Percentiles rank a stretch among this genome's conserved stretches.
Evolutionary conservation across 2,329 filamentous ascomycete species (phyloP).

Genomic region (Aspergillus candidus): DNA sequence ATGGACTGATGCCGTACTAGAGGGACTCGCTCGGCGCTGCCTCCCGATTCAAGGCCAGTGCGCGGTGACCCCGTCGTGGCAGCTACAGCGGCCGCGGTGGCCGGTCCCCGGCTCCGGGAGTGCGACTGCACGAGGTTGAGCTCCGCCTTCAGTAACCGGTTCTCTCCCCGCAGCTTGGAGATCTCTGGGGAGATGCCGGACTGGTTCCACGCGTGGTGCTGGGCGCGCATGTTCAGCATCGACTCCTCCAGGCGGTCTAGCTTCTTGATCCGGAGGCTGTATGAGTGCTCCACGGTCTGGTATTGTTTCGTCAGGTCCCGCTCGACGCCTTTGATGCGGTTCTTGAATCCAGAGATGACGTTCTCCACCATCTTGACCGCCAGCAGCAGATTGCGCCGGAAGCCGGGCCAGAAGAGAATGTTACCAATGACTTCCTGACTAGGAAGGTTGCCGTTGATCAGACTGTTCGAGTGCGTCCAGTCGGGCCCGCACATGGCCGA

Average conservation of each 20-base stretch:
- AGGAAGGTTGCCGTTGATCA: conserved; percentile 81
- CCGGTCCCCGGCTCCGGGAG: conserved; percentile 49
- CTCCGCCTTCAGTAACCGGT: conserved; percentile 56
- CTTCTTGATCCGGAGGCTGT: conserved; percentile 74
- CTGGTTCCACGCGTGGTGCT: conserved; percentile 25
- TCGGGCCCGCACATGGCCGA: conserved; percentile 81
- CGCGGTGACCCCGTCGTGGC: conserved; percentile 27
- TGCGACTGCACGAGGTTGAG: conserved; percentile 64
- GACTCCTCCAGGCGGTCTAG: conserved; percentile 80
- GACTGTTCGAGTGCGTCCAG: conserved; percentile 82
- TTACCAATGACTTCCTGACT: conserved; percentile 79
- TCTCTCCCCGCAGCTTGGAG: conserved; percentile 53
- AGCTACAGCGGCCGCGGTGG: conserved; percentile 38
- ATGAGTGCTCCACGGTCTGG: conserved; percentile 71
- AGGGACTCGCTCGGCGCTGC: conserved; percentile 37
- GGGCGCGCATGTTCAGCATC: conserved; percentile 55
- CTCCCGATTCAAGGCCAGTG: conserved; percentile 19
- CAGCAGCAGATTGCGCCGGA: conserved; percentile 80
- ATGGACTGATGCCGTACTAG: conserved; percentile 52
- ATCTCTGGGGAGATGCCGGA: conserved; percentile 47
- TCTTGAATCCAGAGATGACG: conserved; percentile 70
- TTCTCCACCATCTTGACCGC: conserved; percentile 83
- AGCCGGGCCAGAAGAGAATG: conserved; percentile 69
- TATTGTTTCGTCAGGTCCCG: conserved; percentile 88
- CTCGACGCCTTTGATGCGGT: conserved; percentile 77